Evolutionary conservation across 1,284 basidiomycete genomes (phyloP).

Genomic region (Moesziomyces aphidis): DNA sequence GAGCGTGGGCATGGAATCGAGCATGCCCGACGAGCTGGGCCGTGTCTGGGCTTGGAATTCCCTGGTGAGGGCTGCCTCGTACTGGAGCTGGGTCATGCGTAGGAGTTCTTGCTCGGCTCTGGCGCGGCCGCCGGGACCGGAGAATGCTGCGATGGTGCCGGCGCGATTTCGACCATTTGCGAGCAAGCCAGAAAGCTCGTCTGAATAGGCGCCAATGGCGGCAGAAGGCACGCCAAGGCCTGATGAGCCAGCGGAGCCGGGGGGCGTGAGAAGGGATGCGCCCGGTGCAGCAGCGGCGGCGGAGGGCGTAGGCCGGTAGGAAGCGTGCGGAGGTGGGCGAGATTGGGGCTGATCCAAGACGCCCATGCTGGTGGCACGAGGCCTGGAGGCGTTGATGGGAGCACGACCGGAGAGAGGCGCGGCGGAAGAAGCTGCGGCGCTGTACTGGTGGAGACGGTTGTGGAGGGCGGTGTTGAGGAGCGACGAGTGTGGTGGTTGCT

Average conservation of each 20-base stretch:
- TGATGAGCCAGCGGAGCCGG: slow-evolving; percentile 1
- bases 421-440: slow-evolving; percentile 5
- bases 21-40: slow-evolving; percentile 21
- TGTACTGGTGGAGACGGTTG: slow-evolving; percentile 36
- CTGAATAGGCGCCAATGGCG: slow-evolving; percentile 1
- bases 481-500: slow-evolving; percentile 29
- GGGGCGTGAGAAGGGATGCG: slow-evolving; percentile 6
- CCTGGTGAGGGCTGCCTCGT: slow-evolving; percentile 16
- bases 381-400: slow-evolving; percentile 14
- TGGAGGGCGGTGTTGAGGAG: slow-evolving; percentile 40
- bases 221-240: slow-evolving; percentile 7
- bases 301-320: slow-evolving; percentile 5
- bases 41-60: slow-evolving; percentile 2
- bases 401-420: slow-evolving; percentile 4
- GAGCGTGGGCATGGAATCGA: slow-evolving; percentile 8
- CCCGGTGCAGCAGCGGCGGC: slow-evolving; percentile 1
- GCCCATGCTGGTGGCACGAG: slow-evolving; percentile 49
- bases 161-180: slow-evolving; percentile 51
- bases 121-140: slow-evolving; percentile 57
- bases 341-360: slow-evolving; percentile 32
- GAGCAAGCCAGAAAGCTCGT: slow-evolving; percentile 23
- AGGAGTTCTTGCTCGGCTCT: slow-evolving; percentile 59
- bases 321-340: slow-evolving; percentile 4
- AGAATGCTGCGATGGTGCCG: slow-evolving; percentile 62
- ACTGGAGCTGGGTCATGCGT: slow-evolving; percentile 43